Base-by-base conservation (phyloP, 2,329 filamentous ascomycete species). In the Colletotrichum godetiae region DNA sequence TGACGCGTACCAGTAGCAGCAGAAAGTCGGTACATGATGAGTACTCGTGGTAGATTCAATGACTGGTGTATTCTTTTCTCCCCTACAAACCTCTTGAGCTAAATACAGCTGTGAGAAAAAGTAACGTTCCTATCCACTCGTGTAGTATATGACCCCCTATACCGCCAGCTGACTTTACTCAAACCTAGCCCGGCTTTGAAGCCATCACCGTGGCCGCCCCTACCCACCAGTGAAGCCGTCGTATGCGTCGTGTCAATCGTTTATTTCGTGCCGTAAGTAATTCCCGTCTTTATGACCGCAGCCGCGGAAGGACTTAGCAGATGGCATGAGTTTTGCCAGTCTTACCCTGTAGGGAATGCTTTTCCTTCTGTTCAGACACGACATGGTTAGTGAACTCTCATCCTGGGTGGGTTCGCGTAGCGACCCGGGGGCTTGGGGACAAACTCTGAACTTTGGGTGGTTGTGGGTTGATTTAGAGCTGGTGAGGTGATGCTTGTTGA, bases 271-370 rank as follows among this genome's bases (percentile, higher is more conserved):
- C 55, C 60, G 24, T 22, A 62, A 52, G 13, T 37, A 22, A 42
- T 49, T 49, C n/a, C 63, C 67, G 46, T 61, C 29, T 58, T 71
- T 70, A 4, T 52, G 67, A 66, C 35, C 66, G 29, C 60, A 71
- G 6, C 46, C 29, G 2, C n/a, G 19, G 5, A 61, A 61, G 5
- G 60, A n/a, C 13, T 65, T 90, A 98, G 84, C 95, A 98, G 72
- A 97, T 87, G 52, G 91, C 92, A 82, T 98, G 95, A 1, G 95
- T 96, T 90, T 98, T 98, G 68, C 95, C 95, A 71, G 91, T 90
- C 90, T 97, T 95, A 19, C 94, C 95, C 85, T 97, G 94, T 77
- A 98, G 85, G 70, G 93, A 96, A 84, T 98, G 96, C 77, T 90
- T 90, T 85, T 98, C 95, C 75, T 92, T 90, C 84, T 92, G 82